phyloP scores from a whole-genome alignment of 2,329 filamentous ascomycete species.

The Beauveria bassiana region DNA sequence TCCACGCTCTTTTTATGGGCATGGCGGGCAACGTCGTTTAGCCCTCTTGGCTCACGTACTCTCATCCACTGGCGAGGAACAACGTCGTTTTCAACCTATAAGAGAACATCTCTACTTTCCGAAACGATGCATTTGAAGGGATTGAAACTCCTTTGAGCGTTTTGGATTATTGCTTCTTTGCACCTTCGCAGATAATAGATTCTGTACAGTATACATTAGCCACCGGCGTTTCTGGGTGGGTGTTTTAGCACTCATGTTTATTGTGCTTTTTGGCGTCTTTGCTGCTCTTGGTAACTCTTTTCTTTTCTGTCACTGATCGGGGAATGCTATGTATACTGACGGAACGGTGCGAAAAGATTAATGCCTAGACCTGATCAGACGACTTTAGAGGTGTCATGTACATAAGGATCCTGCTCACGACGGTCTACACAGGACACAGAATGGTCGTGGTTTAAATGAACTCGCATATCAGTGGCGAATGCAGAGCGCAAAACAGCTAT shows the following conservation, averaged over 20 bases:
- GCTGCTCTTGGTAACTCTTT: not conserved
- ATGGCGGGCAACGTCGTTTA: conserved; percentile 74
- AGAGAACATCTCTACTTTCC: not conserved
- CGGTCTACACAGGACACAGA: not conserved
- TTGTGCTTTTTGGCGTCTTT: not conserved
- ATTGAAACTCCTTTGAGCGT: not conserved
- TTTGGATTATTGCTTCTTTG: not conserved
- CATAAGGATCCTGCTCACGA: not conserved
- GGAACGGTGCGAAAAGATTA: not conserved
- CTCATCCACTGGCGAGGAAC: not conserved
- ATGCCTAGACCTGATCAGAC: not conserved
- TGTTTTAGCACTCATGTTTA: not conserved
- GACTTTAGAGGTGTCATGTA: not conserved
- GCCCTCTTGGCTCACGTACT: not conserved
- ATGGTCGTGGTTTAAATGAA: not conserved
- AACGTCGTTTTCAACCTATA: not conserved
- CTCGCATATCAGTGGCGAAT: not conserved
- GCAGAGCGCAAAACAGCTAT: not conserved
- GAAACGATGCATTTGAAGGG: not conserved
- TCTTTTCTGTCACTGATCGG: not conserved
- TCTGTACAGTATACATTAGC: not conserved
- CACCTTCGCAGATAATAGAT: too few relatives aligned
- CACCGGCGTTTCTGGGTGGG: not conserved
- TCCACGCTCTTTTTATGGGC: conserved; percentile 90
- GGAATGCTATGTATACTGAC: not conserved